Base-by-base conservation (phyloP, 2,329 filamentous ascomycete genomes). In the Paraphoma chrysanthemicola region DNA sequence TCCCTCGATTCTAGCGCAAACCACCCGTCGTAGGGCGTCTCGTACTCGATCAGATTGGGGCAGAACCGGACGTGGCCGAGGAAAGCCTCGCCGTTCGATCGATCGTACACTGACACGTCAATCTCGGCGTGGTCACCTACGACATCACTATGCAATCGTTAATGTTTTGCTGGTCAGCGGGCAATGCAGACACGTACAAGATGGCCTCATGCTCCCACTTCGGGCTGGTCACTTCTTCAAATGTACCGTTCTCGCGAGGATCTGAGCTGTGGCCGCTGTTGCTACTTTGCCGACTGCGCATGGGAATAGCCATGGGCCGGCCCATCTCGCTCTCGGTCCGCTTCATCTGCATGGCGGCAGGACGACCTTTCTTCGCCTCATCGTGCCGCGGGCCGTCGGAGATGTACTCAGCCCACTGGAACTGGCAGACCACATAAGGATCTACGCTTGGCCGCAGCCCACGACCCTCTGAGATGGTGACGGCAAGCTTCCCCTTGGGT, bases 251-350 rank as follows among this genome's bases (percentile, higher is more conserved):
- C 58, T 86, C 84, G 59, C 66, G 66, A 0, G 74, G 69, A 53
- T 83, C 81, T 59, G 81, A 82, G 68, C 66, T 96, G 86, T 84
- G 62, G 90, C 94, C 96, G 53, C 93, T 97, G 79, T 94, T 93
- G 80, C 94, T 98, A 79, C 94, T 98, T 75, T 98, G 95, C 53
- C 95, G 89, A 76, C 93, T 98, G 70, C 90, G 89, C 92, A 98
- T 97, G 1, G 95, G 95, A 64, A 99, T 98, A 31, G 93, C 92
- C 88, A 97, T 94, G 14, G 93, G 86, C 50, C 90, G 86, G 29
- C 93, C 91, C 30, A 89, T 90, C 67, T 96, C 92, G 72, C 91
- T 95, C 55, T 89, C 90, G 60, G 90, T 88, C 54, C 90, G 85
- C 68, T 83, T 86, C 70, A 83, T 84, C 23, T 81, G 77, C 52